Conservation (phyloP, 148 eudicot species). For the Rhododendron molle region DNA sequence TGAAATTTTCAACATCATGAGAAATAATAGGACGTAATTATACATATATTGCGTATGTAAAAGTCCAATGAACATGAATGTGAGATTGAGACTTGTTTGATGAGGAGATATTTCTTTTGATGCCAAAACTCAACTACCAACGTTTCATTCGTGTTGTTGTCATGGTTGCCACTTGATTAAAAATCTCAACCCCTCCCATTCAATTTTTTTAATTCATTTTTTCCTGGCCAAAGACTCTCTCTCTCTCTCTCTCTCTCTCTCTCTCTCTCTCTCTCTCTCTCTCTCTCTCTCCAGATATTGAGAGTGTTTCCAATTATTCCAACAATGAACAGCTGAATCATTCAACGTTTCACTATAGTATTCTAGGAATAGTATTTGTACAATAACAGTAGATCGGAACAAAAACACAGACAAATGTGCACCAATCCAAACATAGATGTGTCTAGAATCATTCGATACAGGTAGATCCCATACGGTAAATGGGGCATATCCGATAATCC, state of each 20-base stretch:
- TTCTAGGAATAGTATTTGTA: no score
- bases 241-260: neutral
- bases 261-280: neutral
- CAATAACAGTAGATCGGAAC: no score
- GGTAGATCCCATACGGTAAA: no score
- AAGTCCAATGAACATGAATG: neutral
- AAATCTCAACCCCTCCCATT: neutral
- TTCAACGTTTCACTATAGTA: no score
- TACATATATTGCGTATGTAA: neutral
- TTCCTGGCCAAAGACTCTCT: neutral
- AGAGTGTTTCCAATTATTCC: neutral
- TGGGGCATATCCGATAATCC: neutral
- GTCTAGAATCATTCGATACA: no score
- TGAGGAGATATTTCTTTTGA: neutral
- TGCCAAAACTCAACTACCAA: neutral
- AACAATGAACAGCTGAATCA: neutral
- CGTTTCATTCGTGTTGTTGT: neutral
- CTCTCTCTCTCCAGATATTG: neutral
- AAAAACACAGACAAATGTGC: neutral
- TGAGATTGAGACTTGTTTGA: neutral
- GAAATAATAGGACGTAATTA: neutral
- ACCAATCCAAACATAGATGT: neutral
- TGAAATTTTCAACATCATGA: no score
- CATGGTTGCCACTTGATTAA: conserved; percentile 5
- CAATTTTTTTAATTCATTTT: neutral